Percentiles rank a stretch among this genome's conserved stretches.
phyloP scores from a whole-genome alignment of 2,329 filamentous ascomycete genomes.

The Graphilbum fragrans region DNA sequence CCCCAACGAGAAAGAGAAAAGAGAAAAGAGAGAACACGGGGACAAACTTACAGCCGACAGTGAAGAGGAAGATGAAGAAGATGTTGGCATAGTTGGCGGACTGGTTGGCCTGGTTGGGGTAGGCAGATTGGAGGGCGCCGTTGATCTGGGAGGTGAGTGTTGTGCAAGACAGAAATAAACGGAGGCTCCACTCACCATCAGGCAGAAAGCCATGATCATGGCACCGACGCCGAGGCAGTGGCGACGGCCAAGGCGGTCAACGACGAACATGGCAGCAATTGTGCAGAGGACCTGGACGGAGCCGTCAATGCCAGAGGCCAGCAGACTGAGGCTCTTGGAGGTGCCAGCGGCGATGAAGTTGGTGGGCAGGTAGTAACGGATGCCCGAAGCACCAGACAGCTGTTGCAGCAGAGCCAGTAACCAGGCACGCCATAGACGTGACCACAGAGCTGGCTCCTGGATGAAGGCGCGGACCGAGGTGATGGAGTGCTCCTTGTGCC shows the following conservation, averaged over 20 bases:
- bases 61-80: conserved; percentile 14
- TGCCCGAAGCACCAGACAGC: conserved; percentile 23
- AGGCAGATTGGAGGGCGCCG: conserved; percentile 8
- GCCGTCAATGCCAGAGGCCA: conserved; percentile 21
- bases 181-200: conserved; percentile 9
- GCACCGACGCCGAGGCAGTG: conserved; percentile 18
- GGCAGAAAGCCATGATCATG: conserved; percentile 19
- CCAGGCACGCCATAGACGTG: conserved; percentile 21
- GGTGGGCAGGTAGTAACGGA: conserved; percentile 23
- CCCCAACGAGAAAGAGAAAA: not conserved
- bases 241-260: conserved; percentile 20
- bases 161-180: not conserved
- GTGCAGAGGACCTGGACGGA: conserved; percentile 22
- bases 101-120: conserved; percentile 9
- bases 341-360: conserved; percentile 21
- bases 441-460: conserved; percentile 18
- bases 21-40: not conserved
- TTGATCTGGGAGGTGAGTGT: conserved; percentile 13
- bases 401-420: conserved; percentile 21
- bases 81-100: conserved; percentile 12
- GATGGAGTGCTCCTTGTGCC: conserved; percentile 15
- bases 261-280: conserved; percentile 20
- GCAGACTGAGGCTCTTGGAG: conserved; percentile 16
- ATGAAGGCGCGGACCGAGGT: conserved; percentile 17
- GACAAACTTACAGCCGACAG: conserved; percentile 9